These are phyloP conservation scores for Talaromyces verruculosus DNA, from an alignment of 2,329 filamentous ascomycete species.

Conservation along the genomic window DNA sequence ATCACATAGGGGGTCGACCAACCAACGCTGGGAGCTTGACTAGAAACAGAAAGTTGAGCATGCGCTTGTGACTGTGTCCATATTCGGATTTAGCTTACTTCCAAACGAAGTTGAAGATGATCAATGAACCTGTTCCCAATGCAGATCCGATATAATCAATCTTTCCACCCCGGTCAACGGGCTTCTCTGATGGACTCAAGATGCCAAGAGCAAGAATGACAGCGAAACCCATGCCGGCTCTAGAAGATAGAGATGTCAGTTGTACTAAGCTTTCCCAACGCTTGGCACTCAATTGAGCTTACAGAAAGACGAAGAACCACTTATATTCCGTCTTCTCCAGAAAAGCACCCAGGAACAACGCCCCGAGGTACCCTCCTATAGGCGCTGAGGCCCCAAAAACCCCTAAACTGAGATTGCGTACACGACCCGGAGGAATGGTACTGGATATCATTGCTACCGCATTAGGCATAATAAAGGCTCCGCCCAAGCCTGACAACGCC, in stretches of 20 bases:
- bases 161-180: conserved; percentile 39
- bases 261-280: not conserved
- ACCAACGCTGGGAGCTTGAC: conserved; percentile 48
- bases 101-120: conserved; percentile 54
- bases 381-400: conserved; percentile 52
- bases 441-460: conserved; percentile 52
- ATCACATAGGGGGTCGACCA: conserved; percentile 49
- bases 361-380: conserved; percentile 47
- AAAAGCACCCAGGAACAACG: conserved; percentile 44
- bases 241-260: conserved; percentile 14
- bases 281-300: conserved; percentile 19
- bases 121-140: conserved; percentile 43
- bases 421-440: conserved; percentile 49
- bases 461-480: conserved; percentile 55
- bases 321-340: conserved; percentile 39
- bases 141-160: conserved; percentile 45
- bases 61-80: not conserved
- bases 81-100: conserved; percentile 41
- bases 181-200: conserved; percentile 32
- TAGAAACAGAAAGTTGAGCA: conserved; percentile 12
- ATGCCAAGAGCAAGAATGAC: conserved; percentile 29
- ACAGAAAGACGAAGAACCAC: conserved; percentile 47
- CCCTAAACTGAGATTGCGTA: conserved; percentile 48
- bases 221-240: conserved; percentile 28
- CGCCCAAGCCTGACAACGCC: conserved; percentile 53